Evolutionary conservation across 2,329 filamentous ascomycete species (phyloP).

Genomic region (Fusarium sp.): DNA sequence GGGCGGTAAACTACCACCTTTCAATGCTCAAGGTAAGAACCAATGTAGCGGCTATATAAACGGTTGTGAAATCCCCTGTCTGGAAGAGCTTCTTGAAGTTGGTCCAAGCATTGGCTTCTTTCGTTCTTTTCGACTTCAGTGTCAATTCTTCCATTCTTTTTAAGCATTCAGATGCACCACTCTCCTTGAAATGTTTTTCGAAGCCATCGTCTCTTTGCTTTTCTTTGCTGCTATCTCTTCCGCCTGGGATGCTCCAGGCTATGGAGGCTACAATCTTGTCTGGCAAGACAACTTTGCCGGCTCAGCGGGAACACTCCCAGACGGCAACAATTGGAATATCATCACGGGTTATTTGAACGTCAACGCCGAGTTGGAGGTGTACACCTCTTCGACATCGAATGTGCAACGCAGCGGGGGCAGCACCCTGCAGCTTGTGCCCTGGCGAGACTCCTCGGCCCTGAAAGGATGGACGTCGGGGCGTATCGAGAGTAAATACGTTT

Average conservation of each 20-base stretch:
- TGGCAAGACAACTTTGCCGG: slow-evolving; percentile 65
- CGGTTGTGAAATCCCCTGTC: neutral
- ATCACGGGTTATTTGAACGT: slow-evolving; percentile 57
- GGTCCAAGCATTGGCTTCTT: neutral
- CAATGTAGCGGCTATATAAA: neutral
- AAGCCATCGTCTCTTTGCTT: neutral
- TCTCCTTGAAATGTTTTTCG: neutral
- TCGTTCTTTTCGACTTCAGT: neutral
- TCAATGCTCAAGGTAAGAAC: neutral
- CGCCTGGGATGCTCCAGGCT: slow-evolving; percentile 51
- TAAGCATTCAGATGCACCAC: neutral
- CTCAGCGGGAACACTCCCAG: slow-evolving; percentile 53
- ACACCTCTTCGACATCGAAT: slow-evolving; percentile 60
- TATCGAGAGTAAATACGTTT: slow-evolving; percentile 64
- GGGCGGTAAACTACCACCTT: neutral
- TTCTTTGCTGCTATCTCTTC: neutral
- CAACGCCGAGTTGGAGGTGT: slow-evolving; percentile 66
- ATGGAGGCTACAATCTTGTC: slow-evolving; percentile 57
- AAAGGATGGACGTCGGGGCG: slow-evolving; percentile 66
- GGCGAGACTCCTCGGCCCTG: slow-evolving; percentile 48
- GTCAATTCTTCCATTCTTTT: neutral
- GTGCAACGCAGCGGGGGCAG: slow-evolving; percentile 65
- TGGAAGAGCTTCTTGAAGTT: neutral
- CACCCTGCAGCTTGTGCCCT: slow-evolving; percentile 65
- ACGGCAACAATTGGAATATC: slow-evolving; percentile 62